Percentiles rank a stretch among this genome's conserved stretches.
Conservation (phyloP, 768 basidiomycete genomes). For the Mycena amicta region DNA sequence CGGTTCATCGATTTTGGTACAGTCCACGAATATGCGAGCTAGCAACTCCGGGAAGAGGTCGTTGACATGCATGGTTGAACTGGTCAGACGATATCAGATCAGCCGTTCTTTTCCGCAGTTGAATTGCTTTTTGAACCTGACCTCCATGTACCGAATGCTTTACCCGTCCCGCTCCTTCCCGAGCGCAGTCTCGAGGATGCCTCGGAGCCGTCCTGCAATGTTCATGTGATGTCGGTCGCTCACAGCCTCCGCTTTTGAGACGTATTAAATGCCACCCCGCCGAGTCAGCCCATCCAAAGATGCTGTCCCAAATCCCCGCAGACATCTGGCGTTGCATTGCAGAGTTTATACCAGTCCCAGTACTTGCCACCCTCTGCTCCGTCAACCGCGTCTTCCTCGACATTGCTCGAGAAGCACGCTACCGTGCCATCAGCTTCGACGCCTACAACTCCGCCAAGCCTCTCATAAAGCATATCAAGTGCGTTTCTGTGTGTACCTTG, state of each 20-base stretch:
- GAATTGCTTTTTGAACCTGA: neutral
- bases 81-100: neutral
- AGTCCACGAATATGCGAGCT: neutral
- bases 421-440: constrained; percentile 25
- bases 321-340: constrained; percentile 36
- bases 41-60: neutral
- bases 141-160: neutral
- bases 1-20: no score
- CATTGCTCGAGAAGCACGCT: constrained; percentile 30
- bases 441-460: constrained; percentile 34
- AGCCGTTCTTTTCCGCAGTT: neutral
- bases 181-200: neutral
- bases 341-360: constrained; percentile 26
- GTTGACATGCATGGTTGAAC: neutral
- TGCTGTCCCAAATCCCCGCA: constrained; percentile 6
- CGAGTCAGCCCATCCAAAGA: neutral
- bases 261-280: neutral
- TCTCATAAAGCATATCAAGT: constrained; percentile 33
- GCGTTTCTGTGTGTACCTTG: constrained; percentile 12
- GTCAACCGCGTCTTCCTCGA: constrained; percentile 99
- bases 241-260: neutral
- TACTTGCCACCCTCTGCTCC: constrained; percentile 44
- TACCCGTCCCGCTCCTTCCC: neutral
- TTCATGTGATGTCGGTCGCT: neutral
- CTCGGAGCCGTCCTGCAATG: neutral